phyloP scores from a whole-genome alignment of 31 red algal genomes.

The Asparagopsis taxiformis region DNA sequence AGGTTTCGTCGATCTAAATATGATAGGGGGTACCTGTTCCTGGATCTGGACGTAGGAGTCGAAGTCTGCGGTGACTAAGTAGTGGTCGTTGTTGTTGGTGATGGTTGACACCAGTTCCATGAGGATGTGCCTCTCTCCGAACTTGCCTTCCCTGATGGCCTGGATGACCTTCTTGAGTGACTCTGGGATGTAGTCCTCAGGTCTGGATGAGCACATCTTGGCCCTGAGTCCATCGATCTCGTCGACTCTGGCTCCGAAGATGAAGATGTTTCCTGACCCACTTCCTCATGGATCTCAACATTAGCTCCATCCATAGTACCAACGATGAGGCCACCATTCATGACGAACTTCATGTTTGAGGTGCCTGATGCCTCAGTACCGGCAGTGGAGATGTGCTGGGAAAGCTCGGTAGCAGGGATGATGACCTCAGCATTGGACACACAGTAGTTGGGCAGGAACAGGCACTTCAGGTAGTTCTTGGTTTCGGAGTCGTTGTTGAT shows the following conservation, averaged over 20 bases:
- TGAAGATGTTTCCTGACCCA: slow-evolving; percentile 98
- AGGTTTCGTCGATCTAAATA: slow-evolving; percentile 88
- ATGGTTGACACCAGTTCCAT: slow-evolving; percentile 65
- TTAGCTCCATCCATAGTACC: slow-evolving; percentile 99
- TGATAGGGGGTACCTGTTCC: slow-evolving; percentile 75
- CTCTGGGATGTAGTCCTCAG: slow-evolving; percentile 69
- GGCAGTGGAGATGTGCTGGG: slow-evolving; percentile 98
- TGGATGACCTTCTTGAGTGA: slow-evolving; percentile 79
- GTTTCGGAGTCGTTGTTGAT: slow-evolving; percentile 92
- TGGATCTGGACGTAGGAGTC: slow-evolving; percentile 95
- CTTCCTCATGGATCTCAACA: slow-evolving; percentile 98
- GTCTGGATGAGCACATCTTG: slow-evolving; percentile 74
- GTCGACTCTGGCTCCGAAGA: slow-evolving; percentile 83
- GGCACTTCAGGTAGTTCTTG: slow-evolving; percentile 83
- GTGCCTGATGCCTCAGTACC: slow-evolving; percentile 99
- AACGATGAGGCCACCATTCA: slow-evolving; percentile 98
- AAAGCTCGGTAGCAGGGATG: slow-evolving; percentile 95
- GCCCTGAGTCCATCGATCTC: slow-evolving; percentile 87
- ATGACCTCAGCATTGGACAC: slow-evolving; percentile 88
- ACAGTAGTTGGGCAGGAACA: slow-evolving; percentile 98
- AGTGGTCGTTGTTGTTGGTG: slow-evolving; percentile 99
- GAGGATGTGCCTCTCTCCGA: slow-evolving; percentile 60
- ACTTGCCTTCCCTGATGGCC: slow-evolving; percentile 74
- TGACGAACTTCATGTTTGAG: slow-evolving; percentile 99
- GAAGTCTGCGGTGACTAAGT: slow-evolving; percentile 92